A percentile compares a stretch with the other conserved stretches of the same genome.
These are phyloP conservation scores for Penicillium sp. DNA, from an alignment of 2,329 filamentous ascomycete species.

Conservation along the genomic window DNA sequence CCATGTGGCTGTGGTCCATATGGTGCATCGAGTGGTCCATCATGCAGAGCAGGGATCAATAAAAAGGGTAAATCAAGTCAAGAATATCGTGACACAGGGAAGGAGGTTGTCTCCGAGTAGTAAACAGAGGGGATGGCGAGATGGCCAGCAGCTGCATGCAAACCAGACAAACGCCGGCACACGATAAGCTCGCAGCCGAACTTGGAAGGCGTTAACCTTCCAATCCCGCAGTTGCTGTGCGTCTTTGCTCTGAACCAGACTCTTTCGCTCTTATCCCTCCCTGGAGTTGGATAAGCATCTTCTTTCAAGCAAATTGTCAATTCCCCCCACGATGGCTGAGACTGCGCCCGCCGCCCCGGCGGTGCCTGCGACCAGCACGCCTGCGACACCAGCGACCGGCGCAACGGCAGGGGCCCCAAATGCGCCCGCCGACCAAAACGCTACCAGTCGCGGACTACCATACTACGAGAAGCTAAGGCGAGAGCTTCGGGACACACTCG, in stretches of 20 bases:
- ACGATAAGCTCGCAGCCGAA: constrained; percentile 21
- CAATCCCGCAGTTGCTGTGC: constrained; percentile 9
- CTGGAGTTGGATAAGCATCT: too few relatives aligned
- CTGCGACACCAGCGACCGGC: constrained; percentile 19
- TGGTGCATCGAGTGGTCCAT: constrained; percentile 42
- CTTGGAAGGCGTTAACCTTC: constrained; percentile 2
- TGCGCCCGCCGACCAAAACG: constrained; percentile 27
- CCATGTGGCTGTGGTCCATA: constrained; percentile 54
- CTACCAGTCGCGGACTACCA: constrained; percentile 49
- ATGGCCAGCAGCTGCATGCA: constrained; percentile 27
- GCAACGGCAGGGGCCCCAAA: constrained; percentile 22
- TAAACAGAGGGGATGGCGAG: constrained; percentile 9
- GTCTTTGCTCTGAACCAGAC: background rate
- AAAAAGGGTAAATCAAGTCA: background rate
- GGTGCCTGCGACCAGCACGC: constrained; percentile 19
- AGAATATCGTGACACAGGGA: background rate
- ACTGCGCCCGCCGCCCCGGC: constrained; percentile 36
- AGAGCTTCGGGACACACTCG: constrained; percentile 64
- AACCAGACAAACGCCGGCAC: constrained; percentile 39
- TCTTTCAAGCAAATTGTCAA: too few relatives aligned
- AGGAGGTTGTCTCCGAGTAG: constrained; percentile 6
- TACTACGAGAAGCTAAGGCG: constrained; percentile 72
- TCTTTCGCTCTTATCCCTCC: too few relatives aligned
- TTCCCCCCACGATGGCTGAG: constrained; percentile 43
- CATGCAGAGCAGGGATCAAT: background rate